A percentile compares a stretch with the other conserved stretches of the same genome.
Conservation (phyloP, 495 filamentous ascomycete species). For the Baudoinia panamericana region DNA sequence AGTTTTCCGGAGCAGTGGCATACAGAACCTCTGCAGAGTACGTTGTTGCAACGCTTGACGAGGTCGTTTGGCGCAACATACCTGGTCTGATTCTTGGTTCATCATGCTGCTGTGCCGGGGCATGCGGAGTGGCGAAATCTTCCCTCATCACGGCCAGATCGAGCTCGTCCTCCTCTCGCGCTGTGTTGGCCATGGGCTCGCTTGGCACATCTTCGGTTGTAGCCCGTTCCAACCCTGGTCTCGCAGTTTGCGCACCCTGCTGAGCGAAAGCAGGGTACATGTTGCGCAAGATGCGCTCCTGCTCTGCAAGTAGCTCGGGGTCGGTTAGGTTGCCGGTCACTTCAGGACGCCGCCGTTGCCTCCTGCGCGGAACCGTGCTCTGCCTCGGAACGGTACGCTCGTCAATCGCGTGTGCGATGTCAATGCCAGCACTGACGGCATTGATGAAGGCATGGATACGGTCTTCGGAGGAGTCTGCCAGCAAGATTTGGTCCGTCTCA, state of each 20-base stretch:
- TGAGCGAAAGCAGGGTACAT: slow-evolving; percentile 19
- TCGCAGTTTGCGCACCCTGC: neutral
- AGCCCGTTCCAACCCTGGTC: neutral
- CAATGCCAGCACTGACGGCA: slow-evolving; percentile 38
- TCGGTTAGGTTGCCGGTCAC: slow-evolving; percentile 10
- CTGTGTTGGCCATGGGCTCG: slow-evolving; percentile 2
- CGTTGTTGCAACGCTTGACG: slow-evolving; percentile 8
- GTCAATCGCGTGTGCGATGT: slow-evolving; percentile 41
- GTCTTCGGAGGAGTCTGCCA: slow-evolving; percentile 41
- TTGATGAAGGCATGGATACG: slow-evolving; percentile 45
- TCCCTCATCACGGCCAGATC: slow-evolving; percentile 14
- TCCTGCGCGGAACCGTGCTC: slow-evolving; percentile 33
- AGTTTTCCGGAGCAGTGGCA: slow-evolving; percentile 12
- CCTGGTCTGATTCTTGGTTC: slow-evolving; percentile 3
- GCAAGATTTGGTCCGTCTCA: slow-evolving; percentile 51
- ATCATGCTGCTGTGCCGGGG: neutral
- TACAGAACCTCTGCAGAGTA: slow-evolving; percentile 15
- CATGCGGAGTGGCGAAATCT: slow-evolving; percentile 1
- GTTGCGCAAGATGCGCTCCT: slow-evolving; percentile 22
- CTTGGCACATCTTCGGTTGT: neutral
- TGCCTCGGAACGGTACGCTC: slow-evolving; percentile 42
- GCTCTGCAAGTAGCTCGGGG: slow-evolving; percentile 17
- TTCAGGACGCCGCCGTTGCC: slow-evolving; percentile 18
- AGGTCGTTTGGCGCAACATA: slow-evolving; percentile 6
- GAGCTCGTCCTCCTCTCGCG: slow-evolving; percentile 17